Evolutionary conservation across 805 yeast genomes (phyloP), one percentile per base, ranked within the genome.

Genomic region (Yarrowia sp.): DNA sequence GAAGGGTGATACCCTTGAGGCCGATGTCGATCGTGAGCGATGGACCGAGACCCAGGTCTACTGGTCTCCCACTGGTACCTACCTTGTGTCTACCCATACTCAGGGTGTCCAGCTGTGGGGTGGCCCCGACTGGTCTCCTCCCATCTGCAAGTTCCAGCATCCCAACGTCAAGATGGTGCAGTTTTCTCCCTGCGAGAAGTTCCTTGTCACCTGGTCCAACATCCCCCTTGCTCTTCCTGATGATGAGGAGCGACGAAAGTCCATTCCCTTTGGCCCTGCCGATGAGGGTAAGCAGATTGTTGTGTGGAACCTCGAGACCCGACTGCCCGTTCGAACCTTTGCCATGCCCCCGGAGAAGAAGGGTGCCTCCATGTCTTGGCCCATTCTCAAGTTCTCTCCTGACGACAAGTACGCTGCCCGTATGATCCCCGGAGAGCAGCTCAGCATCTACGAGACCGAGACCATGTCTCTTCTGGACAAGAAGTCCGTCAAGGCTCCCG

Each of bases 71-170:
- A 86, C 86, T 78, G 99, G 99, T 76, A 86, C 93, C 11, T 92
- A 86, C 74, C 77, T 93, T 69, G 85, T 90, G 71, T 87, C 98
- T 0, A 82, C 92, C 71, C 98, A 93, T 78, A 91, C 91, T 61
- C 96, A 90, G 78, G 98, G 98, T 81, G 86, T 92, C 65, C 96
- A 91, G 75, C 84, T 93, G 32, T 95, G 98, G 96, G 99, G 98
- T 74, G 98, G 98, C 67, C 64, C 64, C 33, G 64, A 58, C 13
- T 58, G 50, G 50, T 41, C 50, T 17, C 61, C 61, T 55, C 64
- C 51, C 32, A 33, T 58, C 41, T 83, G 84, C 65, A 81, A 84
- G 55, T 91, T 89, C 74, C 82, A 86, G 67, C 99, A 95, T 75
- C 92, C 90, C 66, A 90, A 90, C 73, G 97, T 92, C 53, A 84